A percentile compares a stretch with the other conserved stretches of the same genome.
phyloP scores from a whole-genome alignment of 208 protist genomes.

The Trichomonas tenax region DNA sequence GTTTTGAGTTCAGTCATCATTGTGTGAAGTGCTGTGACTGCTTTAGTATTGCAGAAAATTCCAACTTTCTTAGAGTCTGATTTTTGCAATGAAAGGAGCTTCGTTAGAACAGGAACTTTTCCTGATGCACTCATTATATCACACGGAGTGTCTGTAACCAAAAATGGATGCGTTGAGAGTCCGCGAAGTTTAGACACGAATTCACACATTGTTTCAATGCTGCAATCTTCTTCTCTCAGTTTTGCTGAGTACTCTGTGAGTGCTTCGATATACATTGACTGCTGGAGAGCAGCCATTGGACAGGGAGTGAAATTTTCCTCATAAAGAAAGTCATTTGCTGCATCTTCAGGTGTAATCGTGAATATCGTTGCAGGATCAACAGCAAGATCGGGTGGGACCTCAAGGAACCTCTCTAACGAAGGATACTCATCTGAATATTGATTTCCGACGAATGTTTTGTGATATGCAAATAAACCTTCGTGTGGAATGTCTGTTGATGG shows the following conservation, averaged over 20 bases:
- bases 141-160: background rate
- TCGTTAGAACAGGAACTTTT: background rate
- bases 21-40: background rate
- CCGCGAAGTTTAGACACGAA: background rate
- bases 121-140: background rate
- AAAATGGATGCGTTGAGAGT: background rate
- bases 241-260: background rate
- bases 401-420: background rate
- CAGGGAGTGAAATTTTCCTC: background rate
- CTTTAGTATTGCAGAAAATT: background rate
- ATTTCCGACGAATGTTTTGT: background rate
- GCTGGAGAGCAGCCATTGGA: background rate
- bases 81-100: background rate
- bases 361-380: background rate
- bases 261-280: background rate
- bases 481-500: background rate
- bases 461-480: background rate
- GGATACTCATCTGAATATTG: background rate
- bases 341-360: background rate
- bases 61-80: background rate
- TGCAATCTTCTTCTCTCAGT: background rate
- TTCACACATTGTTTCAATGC: background rate
- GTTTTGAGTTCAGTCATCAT: background rate
- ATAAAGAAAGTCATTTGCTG: background rate
- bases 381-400: background rate